A percentile compares a stretch with the other conserved stretches of the same genome.
phyloP scores from a whole-genome alignment of 306 rosid genomes.

The Rubus idaeus region DNA sequence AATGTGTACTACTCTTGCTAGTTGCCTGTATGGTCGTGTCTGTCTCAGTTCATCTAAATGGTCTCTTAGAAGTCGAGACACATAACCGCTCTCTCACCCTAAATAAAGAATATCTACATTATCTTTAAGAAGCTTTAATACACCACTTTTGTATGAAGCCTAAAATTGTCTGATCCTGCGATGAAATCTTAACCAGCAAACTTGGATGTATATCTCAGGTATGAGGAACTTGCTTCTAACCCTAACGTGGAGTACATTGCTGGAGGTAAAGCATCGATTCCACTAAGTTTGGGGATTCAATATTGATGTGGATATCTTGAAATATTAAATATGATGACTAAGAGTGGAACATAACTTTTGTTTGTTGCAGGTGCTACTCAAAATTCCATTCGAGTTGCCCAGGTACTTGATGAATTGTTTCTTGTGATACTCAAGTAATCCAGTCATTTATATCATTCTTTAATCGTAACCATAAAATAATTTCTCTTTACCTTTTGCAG shows the following conservation, averaged over 20 bases:
- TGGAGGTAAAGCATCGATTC: constrained; percentile 59
- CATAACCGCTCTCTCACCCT: background rate
- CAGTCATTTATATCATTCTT: background rate
- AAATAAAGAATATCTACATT: no score
- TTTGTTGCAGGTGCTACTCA: constrained; percentile 79
- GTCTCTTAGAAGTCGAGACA: background rate
- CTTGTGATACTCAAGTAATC: background rate
- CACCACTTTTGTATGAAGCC: background rate
- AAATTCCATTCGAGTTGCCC: constrained; percentile 86
- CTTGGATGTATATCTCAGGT: constrained; percentile 41
- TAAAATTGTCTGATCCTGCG: background rate
- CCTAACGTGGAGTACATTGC: constrained; percentile 81
- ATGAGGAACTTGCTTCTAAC: constrained; percentile 64
- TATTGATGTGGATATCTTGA: background rate
- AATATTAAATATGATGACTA: background rate
- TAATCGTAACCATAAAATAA: background rate
- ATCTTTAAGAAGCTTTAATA: background rate
- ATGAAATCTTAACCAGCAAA: constrained; percentile 6
- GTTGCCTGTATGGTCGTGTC: background rate
- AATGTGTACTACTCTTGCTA: background rate
- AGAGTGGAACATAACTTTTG: background rate
- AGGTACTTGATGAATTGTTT: constrained; percentile 41
- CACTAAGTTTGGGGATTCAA: background rate
- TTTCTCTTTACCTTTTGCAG: constrained; percentile 29
- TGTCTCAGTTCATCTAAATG: background rate